These are phyloP conservation scores for Gossypium anomalum DNA, from an alignment of 345 rosid species.

Conservation along the genomic window DNA sequence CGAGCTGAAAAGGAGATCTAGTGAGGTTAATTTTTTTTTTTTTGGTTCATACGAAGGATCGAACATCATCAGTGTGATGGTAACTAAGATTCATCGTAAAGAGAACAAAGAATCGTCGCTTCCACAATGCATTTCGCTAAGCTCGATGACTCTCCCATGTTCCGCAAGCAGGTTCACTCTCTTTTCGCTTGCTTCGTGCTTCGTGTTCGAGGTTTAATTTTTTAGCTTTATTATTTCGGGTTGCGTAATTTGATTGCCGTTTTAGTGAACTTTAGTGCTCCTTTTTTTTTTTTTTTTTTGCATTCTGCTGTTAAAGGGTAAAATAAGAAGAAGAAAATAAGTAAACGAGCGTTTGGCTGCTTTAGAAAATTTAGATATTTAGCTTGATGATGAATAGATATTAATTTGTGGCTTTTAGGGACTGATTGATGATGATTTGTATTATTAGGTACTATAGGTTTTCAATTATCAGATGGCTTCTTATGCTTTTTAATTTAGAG, in stretches of 20 bases:
- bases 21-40: background rate
- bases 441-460: background rate
- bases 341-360: background rate
- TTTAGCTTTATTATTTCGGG: slow-evolving; percentile 17
- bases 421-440: background rate
- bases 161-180: slow-evolving; percentile 82
- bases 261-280: background rate
- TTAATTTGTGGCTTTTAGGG: background rate
- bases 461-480: background rate
- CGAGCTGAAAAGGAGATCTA: slow-evolving; percentile 33
- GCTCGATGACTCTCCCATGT: slow-evolving; percentile 99
- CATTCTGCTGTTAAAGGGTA: too few species aligned
- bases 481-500: background rate
- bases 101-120: slow-evolving; percentile 24
- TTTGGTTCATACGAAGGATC: slow-evolving; percentile 16
- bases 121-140: slow-evolving; percentile 83
- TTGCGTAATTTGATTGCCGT: background rate
- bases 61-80: slow-evolving; percentile 41
- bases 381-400: background rate
- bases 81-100: slow-evolving; percentile 28
- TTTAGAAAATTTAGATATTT: background rate
- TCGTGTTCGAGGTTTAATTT: slow-evolving; percentile 10
- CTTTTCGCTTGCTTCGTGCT: slow-evolving; percentile 10
- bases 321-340: too few species aligned
- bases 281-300: background rate